These are phyloP conservation scores for Fragaria iinumae DNA, from an alignment of 306 rosid genomes.

Conservation along the genomic window DNA sequence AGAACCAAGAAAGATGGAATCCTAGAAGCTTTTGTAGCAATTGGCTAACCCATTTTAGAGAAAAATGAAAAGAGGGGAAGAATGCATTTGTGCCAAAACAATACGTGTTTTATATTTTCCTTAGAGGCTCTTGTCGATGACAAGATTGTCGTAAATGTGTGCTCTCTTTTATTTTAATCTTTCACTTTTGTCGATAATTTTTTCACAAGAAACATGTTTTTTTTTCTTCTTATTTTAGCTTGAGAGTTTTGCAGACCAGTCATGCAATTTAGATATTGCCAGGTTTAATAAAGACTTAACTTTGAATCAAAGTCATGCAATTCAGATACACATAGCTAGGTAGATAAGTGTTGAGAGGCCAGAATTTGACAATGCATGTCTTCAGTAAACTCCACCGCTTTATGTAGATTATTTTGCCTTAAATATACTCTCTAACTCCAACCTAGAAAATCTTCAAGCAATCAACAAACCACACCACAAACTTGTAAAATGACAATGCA, in stretches of 20 bases:
- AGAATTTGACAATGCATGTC: not conserved
- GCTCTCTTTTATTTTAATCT: too few relatives aligned
- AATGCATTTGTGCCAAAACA: not conserved
- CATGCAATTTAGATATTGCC: too few relatives aligned
- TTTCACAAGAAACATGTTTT: too few relatives aligned
- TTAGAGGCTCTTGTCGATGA: too few relatives aligned
- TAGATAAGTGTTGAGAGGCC: constrained; percentile 1
- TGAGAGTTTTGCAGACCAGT: too few relatives aligned
- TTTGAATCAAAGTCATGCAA: too few relatives aligned
- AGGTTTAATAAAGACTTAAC: too few relatives aligned
- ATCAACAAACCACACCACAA: not conserved
- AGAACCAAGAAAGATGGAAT: not conserved
- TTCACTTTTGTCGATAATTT: too few relatives aligned
- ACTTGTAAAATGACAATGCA: not conserved
- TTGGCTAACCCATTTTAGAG: not conserved
- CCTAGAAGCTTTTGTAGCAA: not conserved
- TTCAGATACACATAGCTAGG: too few relatives aligned
- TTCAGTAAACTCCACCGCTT: constrained; percentile 4
- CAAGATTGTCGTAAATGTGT: too few relatives aligned
- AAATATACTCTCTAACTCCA: not conserved
- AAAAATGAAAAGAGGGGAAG: not conserved
- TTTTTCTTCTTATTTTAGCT: too few relatives aligned
- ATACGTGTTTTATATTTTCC: too few relatives aligned
- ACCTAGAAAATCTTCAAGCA: not conserved
- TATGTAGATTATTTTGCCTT: not conserved